phyloP scores from a whole-genome alignment of 2,329 filamentous ascomycete genomes.

The Paraphoma sp. region DNA sequence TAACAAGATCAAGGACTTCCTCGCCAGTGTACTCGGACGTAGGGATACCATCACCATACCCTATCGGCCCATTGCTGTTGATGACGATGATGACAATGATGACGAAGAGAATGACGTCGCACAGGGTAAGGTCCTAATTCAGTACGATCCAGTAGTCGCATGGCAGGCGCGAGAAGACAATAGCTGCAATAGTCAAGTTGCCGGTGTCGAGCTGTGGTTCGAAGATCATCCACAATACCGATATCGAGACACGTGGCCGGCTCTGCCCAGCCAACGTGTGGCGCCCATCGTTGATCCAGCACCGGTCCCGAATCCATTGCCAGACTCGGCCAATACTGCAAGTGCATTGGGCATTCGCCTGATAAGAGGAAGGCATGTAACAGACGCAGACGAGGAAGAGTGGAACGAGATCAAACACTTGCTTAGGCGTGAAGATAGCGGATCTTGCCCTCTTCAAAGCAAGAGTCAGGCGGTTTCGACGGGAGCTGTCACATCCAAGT shows the following conservation, averaged over 20 bases:
- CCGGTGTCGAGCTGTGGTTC: neutral
- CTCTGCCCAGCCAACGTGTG: neutral
- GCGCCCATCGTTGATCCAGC: neutral
- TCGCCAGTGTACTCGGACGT: neutral
- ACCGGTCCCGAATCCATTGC: neutral
- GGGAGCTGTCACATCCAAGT: too few species aligned
- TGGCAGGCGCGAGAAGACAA: neutral
- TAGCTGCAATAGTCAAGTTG: neutral
- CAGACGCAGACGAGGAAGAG: neutral
- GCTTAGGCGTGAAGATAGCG: neutral
- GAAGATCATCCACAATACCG: neutral
- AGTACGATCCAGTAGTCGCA: slow-evolving; percentile 1
- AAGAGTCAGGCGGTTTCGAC: neutral
- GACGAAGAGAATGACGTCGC: too few species aligned
- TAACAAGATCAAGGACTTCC: neutral
- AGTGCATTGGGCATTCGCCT: neutral
- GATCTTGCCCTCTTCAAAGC: neutral
- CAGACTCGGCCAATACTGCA: neutral
- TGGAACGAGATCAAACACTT: neutral
- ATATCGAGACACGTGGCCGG: neutral
- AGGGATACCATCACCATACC: too few species aligned
- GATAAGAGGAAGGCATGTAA: neutral
- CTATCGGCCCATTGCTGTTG: too few species aligned
- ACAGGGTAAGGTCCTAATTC: too few species aligned
- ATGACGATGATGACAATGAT: too few species aligned